Evolutionary conservation across 371 early-diverging fungal species (phyloP).

Genomic region (Gilbertella persicaria): DNA sequence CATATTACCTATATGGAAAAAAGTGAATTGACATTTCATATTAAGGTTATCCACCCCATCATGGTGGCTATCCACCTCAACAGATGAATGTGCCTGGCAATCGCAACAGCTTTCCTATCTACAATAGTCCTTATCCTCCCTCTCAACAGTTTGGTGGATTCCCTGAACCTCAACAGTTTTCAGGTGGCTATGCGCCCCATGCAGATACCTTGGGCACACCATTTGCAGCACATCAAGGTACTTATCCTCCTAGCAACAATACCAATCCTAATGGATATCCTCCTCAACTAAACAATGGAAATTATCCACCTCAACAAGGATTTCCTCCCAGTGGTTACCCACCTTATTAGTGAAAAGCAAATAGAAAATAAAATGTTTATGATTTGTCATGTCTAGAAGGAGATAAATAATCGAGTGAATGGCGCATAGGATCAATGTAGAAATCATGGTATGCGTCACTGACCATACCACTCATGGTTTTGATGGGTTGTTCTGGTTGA

Average conservation of each 20-base stretch:
- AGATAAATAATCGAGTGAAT: not conserved
- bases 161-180: constrained; percentile 30
- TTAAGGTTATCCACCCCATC: constrained; percentile 18
- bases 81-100: constrained; percentile 4
- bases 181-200: constrained; percentile 20
- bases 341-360: constrained; percentile 8
- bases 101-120: constrained; percentile 17
- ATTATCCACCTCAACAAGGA: constrained; percentile 16
- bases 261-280: constrained; percentile 9
- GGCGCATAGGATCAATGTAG: not conserved
- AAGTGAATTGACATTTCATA: not conserved
- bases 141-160: constrained; percentile 13
- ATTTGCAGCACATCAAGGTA: constrained; percentile 35
- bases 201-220: constrained; percentile 23
- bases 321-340: constrained; percentile 11
- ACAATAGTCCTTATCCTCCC: constrained; percentile 13
- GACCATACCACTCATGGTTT: constrained; percentile 13
- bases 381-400: not conserved
- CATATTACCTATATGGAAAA: not conserved
- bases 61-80: constrained; percentile 4
- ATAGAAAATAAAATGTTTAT: not conserved
- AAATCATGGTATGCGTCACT: constrained; percentile 4
- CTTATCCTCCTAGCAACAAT: constrained; percentile 1
- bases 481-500: constrained; percentile 23
- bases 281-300: constrained; percentile 3